Evolutionary conservation across 164 flowering plant genomes (phyloP).

Genomic region (Warburgia ugandensis): DNA sequence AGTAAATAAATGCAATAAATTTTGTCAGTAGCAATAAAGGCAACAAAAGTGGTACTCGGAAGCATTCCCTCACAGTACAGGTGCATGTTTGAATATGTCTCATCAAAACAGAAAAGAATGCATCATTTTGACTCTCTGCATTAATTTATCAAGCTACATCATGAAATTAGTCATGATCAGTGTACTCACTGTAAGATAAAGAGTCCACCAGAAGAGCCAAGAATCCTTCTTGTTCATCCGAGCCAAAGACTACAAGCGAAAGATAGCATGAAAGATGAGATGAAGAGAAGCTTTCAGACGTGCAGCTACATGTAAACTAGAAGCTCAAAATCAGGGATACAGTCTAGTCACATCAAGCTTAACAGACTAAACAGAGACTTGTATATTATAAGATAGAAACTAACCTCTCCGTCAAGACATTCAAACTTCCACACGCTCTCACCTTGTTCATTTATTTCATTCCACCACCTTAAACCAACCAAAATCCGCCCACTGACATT

Average conservation of each 20-base stretch:
- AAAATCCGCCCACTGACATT: constrained; percentile 93
- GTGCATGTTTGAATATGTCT: no score
- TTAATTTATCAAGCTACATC: no score
- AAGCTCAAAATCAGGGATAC: no score
- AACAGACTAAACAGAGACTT: background rate
- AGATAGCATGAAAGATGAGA: constrained; percentile 10
- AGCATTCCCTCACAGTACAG: no score
- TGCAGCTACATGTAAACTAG: no score
- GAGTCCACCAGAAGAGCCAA: constrained; percentile 99
- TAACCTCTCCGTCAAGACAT: constrained; percentile 91
- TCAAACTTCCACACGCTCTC: constrained; percentile 96
- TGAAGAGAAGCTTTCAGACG: background rate
- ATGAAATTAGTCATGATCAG: no score
- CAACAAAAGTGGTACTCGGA: background rate
- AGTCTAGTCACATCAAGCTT: background rate
- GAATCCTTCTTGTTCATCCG: constrained; percentile 98
- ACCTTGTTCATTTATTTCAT: constrained; percentile 85
- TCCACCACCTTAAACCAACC: constrained; percentile 98
- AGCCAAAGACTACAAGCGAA: constrained; percentile 59
- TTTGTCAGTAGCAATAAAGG: background rate
- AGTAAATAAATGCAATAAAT: background rate
- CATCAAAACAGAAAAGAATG: no score
- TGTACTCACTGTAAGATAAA: constrained; percentile 71
- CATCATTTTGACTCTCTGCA: no score
- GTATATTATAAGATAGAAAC: background rate